phyloP scores from a whole-genome alignment of 75 land plant genomes.

The Gnetum montanum region DNA sequence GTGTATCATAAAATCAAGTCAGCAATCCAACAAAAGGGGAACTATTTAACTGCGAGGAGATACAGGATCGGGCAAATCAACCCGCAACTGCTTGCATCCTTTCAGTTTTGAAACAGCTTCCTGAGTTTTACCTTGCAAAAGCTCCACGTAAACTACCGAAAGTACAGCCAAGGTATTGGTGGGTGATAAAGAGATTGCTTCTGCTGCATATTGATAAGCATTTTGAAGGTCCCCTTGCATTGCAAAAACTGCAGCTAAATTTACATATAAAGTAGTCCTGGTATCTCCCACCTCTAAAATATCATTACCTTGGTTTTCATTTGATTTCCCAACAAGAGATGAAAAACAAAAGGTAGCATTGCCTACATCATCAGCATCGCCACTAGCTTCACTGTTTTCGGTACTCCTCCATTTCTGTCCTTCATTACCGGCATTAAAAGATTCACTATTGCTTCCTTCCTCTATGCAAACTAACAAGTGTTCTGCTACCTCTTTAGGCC shows the following conservation, averaged over 20 bases:
- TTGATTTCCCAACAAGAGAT: constrained; percentile 7
- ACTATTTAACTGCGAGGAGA: background rate
- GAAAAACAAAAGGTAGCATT: constrained; percentile 1
- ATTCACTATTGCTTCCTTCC: constrained; percentile 24
- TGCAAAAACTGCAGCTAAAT: constrained; percentile 51
- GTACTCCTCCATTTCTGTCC: constrained; percentile 47
- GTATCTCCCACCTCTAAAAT: constrained; percentile 63
- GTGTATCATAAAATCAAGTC: constrained; percentile 4
- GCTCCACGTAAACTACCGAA: constrained; percentile 72
- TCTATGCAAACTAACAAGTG: constrained; percentile 51
- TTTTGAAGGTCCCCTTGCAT: constrained; percentile 70
- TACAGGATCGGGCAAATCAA: background rate
- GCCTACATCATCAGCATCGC: constrained; percentile 54
- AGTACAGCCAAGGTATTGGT: constrained; percentile 43
- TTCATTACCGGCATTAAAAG: constrained; percentile 43
- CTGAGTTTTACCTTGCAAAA: constrained; percentile 46
- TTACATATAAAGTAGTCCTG: constrained; percentile 48
- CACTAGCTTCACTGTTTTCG: constrained; percentile 43
- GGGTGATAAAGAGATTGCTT: constrained; percentile 50
- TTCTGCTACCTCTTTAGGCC: constrained; percentile 75
- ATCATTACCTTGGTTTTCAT: constrained; percentile 14
- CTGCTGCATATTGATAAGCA: constrained; percentile 52
- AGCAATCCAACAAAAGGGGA: constrained; percentile 1
- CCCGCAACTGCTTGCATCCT: constrained; percentile 25
- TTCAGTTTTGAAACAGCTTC: constrained; percentile 73